These are phyloP conservation scores for Fusarium multiceps DNA, from an alignment of 2,329 filamentous ascomycete genomes.

Conservation along the genomic window DNA sequence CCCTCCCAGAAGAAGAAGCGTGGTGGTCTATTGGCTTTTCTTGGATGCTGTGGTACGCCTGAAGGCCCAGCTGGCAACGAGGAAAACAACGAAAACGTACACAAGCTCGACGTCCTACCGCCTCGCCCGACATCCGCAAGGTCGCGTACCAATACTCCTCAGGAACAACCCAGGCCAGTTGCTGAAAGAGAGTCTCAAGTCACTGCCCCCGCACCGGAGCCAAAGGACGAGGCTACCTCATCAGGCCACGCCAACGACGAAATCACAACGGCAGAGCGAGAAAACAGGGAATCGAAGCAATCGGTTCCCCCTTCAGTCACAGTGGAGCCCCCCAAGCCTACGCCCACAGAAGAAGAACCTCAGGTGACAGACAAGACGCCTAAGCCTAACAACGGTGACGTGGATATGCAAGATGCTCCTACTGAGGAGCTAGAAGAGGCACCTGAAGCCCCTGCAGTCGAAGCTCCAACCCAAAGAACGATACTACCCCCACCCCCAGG, in stretches of 20 bases:
- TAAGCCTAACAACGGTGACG: conserved; percentile 68
- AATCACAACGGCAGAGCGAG: conserved; percentile 54
- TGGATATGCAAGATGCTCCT: conserved; percentile 74
- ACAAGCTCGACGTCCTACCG: conserved; percentile 68
- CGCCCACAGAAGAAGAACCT: conserved; percentile 41
- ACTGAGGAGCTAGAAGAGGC: conserved; percentile 62
- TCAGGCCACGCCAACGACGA: conserved; percentile 61
- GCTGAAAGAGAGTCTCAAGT: conserved; percentile 62
- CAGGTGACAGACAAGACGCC: conserved; percentile 51
- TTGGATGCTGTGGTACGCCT: conserved; percentile 75
- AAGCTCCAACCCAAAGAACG: conserved; percentile 48
- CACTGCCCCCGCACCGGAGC: conserved; percentile 51
- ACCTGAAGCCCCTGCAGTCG: conserved; percentile 51
- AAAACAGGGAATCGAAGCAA: conserved; percentile 62
- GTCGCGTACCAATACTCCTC: conserved; percentile 63
- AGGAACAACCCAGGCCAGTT: conserved; percentile 59
- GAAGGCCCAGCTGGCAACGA: conserved; percentile 67
- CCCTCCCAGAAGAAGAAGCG: conserved; percentile 64
- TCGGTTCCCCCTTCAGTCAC: conserved; percentile 51
- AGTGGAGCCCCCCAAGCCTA: conserved; percentile 57
- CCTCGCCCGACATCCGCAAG: conserved; percentile 66
- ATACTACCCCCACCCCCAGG: conserved; percentile 62
- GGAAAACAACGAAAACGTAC: conserved; percentile 65
- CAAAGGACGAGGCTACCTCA: conserved; percentile 59
- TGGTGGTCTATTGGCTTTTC: conserved; percentile 67